Conservation (phyloP, 2,329 filamentous ascomycete genomes). For the Diplodia sapinea region DNA sequence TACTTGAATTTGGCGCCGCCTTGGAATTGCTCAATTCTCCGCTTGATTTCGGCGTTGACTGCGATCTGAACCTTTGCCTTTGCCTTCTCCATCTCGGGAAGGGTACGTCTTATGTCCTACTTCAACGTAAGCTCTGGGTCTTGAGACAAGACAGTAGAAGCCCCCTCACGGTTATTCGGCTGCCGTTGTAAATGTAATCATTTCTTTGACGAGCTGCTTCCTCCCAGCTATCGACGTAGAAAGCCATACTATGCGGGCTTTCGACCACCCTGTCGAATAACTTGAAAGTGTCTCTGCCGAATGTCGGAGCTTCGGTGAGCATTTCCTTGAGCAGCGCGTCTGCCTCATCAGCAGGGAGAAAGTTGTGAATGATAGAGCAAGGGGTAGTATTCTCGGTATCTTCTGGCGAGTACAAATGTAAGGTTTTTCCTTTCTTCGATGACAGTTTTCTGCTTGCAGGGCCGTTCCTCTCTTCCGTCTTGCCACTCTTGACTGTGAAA, state of each 20-base stretch:
- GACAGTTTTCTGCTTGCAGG: slow-evolving; percentile 51
- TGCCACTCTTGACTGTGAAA: slow-evolving; percentile 35
- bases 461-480: slow-evolving; percentile 24
- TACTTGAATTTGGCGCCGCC: slow-evolving; percentile 74
- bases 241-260: slow-evolving; percentile 81
- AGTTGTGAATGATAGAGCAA: slow-evolving; percentile 91
- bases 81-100: slow-evolving; percentile 73
- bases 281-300: slow-evolving; percentile 76
- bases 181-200: slow-evolving; percentile 87
- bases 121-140: background rate
- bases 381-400: slow-evolving; percentile 85
- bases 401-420: slow-evolving; percentile 80
- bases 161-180: slow-evolving; percentile 61
- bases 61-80: slow-evolving; percentile 72
- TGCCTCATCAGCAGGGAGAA: slow-evolving; percentile 74
- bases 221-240: slow-evolving; percentile 78
- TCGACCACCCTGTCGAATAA: slow-evolving; percentile 86
- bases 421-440: slow-evolving; percentile 78
- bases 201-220: slow-evolving; percentile 73
- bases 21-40: slow-evolving; percentile 70
- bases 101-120: slow-evolving; percentile 73
- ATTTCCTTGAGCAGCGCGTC: slow-evolving; percentile 77
- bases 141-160: background rate
- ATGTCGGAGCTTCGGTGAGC: slow-evolving; percentile 73
- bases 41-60: slow-evolving; percentile 78